Evolutionary conservation across 306 rosid genomes (phyloP), one percentile per base, ranked within the genome.

Genomic region (Ormosia emarginata): DNA sequence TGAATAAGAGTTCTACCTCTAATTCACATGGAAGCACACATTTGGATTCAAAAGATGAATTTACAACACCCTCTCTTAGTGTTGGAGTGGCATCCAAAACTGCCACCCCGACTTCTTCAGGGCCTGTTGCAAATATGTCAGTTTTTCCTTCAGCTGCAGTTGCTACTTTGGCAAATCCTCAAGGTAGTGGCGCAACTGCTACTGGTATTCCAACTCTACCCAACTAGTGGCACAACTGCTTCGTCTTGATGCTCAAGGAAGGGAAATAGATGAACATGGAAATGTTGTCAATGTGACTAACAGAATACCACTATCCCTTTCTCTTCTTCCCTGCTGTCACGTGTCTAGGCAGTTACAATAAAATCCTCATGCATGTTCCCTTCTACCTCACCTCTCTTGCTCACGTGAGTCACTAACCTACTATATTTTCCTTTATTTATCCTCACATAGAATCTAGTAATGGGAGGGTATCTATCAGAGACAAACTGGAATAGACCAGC

Each of bases 211-310:
- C 93, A 66, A 67, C 78, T 41, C 69, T 86, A 33, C 88, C 87
- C 56, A 90, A 87, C 79, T 68, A 44, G n/a, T n/a, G n/a, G n/a
- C n/a, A n/a, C n/a, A n/a, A n/a, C n/a, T 62, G 99, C 99, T 95
- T 88, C 98, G 99, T 53, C 94, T 95, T 79, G 99, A 95, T 86
- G 94, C 99, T 18, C 97, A 88, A 63, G 99, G 99, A 49, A 90
- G 99, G 87, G 99, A 95, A 86, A 87, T 95, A 59, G 98, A 95
- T 81, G 99, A 95, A 87, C 89, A 93, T 65, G 99, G 99, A 82
- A 90, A 93, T 68, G 86, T 93, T 58, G 92, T 95, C 76, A 92
- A 89, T 86, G 79, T 86, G 66, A 76, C 96, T 32, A 95, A 93
- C n/a, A n/a, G n/a, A n/a, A n/a, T n/a, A n/a, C n/a, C n/a, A n/a